Conservation (phyloP, 306 rosid genomes). For the Hippophae tibetana region DNA sequence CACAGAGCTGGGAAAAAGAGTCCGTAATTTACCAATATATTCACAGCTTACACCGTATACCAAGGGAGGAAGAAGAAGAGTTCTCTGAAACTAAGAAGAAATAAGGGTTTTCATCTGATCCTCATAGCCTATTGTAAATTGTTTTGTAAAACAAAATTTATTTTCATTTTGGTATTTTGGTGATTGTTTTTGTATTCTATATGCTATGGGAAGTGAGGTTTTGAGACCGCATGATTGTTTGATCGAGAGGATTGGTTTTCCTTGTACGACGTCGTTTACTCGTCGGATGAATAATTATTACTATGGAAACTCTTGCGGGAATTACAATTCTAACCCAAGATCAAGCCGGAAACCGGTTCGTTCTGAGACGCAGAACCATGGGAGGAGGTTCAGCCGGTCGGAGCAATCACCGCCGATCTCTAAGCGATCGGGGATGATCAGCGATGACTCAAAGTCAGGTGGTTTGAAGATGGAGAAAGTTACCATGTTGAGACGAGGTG, state of each 20-base stretch:
- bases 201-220: conserved; percentile 71
- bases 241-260: conserved; percentile 33
- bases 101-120: too few species aligned
- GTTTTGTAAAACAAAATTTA: neutral
- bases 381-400: conserved; percentile 20
- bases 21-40: neutral
- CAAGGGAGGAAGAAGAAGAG: conserved; percentile 19
- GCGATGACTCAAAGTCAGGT: conserved; percentile 34
- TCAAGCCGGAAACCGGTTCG: conserved; percentile 36
- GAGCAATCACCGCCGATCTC: conserved; percentile 13
- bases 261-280: conserved; percentile 28
- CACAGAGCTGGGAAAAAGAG: neutral
- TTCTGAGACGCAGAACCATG: conserved; percentile 30
- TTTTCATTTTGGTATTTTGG: neutral
- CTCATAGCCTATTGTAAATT: too few species aligned
- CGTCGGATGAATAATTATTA: conserved; percentile 29
- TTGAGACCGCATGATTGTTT: conserved; percentile 68
- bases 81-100: neutral
- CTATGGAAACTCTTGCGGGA: conserved; percentile 18
- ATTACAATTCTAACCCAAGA: conserved; percentile 21
- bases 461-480: conserved; percentile 51
- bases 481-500: conserved; percentile 61
- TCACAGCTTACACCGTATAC: conserved; percentile 10
- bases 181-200: neutral
- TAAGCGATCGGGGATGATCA: conserved; percentile 26